A percentile compares a stretch with the other conserved stretches of the same genome.
Conservation (phyloP, 2,329 filamentous ascomycete species). For the Fonsecaea multimorphosa region DNA sequence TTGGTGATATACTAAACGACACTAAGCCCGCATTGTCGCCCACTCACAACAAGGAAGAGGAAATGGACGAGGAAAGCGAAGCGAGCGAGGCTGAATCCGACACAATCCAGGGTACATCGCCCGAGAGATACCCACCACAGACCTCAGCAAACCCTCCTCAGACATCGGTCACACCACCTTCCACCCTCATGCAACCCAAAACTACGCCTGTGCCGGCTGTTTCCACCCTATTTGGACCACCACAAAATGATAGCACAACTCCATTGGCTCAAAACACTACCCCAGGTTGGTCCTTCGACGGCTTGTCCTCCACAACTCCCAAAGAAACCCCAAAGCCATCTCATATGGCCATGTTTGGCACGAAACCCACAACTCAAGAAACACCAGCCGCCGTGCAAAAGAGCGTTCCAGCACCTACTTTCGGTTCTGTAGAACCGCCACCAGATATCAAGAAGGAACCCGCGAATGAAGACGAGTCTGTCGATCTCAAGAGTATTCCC, state of each 20-base stretch:
- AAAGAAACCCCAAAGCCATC: constrained; percentile 41
- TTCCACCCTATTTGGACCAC: constrained; percentile 46
- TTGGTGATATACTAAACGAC: constrained; percentile 49
- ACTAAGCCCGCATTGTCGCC: constrained; percentile 32
- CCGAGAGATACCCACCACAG: constrained; percentile 15
- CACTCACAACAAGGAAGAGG: constrained; percentile 40
- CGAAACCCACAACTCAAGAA: constrained; percentile 40
- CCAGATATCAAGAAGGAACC: constrained; percentile 46
- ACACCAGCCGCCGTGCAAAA: constrained; percentile 42
- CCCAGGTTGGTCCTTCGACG: constrained; percentile 39
- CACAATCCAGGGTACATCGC: constrained; percentile 24
- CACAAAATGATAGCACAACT: constrained; percentile 38
- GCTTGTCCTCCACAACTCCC: constrained; percentile 37
- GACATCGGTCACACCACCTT: constrained; percentile 37
- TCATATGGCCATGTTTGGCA: constrained; percentile 44
- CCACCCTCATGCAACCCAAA: constrained; percentile 37
- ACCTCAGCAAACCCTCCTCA: constrained; percentile 21
- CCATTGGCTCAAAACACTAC: constrained; percentile 42
- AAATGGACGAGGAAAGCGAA: constrained; percentile 39
- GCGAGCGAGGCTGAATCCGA: constrained; percentile 27
- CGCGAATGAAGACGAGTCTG: constrained; percentile 42
- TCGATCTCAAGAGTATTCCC: constrained; percentile 43
- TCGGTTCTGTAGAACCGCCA: constrained; percentile 36
- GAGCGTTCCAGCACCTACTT: constrained; percentile 40
- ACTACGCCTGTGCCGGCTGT: constrained; percentile 43